Conservation (phyloP, 805 yeast genomes). For the Saccharomycopsis amapae region DNA sequence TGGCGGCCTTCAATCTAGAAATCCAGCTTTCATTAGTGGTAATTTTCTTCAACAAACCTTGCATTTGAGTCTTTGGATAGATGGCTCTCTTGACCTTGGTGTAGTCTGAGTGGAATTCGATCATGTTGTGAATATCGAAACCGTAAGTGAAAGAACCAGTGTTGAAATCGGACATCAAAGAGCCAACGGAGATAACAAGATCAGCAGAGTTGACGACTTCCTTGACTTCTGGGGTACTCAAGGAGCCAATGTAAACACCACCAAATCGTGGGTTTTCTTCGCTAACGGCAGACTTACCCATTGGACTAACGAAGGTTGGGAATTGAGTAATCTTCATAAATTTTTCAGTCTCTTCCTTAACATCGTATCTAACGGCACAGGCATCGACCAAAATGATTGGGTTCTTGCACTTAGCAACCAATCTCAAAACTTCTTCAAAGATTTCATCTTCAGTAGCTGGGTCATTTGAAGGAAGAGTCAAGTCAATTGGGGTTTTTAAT, state of each 20-base stretch:
- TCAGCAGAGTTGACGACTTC: conserved; percentile 52
- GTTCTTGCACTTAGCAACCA: conserved; percentile 35
- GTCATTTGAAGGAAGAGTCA: conserved; percentile 23
- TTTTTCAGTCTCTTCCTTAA: conserved; percentile 34
- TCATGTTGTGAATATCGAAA: not conserved
- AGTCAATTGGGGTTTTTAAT: conserved; percentile 31
- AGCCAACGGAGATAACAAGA: conserved; percentile 61
- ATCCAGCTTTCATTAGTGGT: not conserved
- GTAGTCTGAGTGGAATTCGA: conserved; percentile 43
- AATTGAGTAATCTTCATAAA: conserved; percentile 43
- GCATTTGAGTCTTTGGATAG: conserved; percentile 43
- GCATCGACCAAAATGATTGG: conserved; percentile 72
- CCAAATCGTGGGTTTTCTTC: conserved; percentile 58
- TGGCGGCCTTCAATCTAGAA: conserved; percentile 28
- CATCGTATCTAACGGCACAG: conserved; percentile 56
- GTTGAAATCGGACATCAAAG: conserved; percentile 41
- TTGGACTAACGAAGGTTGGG: conserved; percentile 52
- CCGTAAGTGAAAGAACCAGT: conserved; percentile 35
- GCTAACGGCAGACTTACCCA: conserved; percentile 69
- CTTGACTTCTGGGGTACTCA: conserved; percentile 43
- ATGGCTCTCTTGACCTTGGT: conserved; percentile 43
- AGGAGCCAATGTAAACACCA: conserved; percentile 66
- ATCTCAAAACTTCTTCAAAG: conserved; percentile 36
- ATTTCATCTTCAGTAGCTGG: conserved; percentile 34
- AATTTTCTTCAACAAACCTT: conserved; percentile 23